Base-by-base conservation (phyloP, 225 moss, liverwort and hornwort species). In the Physcomitrium patens region DNA sequence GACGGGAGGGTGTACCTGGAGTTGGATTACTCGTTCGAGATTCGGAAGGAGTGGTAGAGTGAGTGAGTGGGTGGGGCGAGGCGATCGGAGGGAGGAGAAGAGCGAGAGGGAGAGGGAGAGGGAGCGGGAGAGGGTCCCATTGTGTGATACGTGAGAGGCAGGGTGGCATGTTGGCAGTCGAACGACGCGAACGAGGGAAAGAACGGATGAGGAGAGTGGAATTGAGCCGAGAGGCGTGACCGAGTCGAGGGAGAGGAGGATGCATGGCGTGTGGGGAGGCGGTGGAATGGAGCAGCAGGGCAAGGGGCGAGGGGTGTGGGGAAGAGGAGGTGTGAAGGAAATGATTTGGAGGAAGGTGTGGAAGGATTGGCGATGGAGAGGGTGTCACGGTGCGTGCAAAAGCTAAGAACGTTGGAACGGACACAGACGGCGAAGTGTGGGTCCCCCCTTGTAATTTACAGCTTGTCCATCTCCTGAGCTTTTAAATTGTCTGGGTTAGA, bases 11-110 rank as follows among this genome's bases (percentile, higher is more conserved):
- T 92, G 56, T 83, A 96, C 68, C 71, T 92, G 44, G 94, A 92
- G 42, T 73, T 96, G 18, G 86, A 94, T 76, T 96, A 96, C 71
- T 91, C 94, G n/a, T 96, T 96, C 66, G 92, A 96, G 77, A 96
- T 96, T 53, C 87, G 87, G 22, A 87, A 87, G 79, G 90, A 90
- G 12, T 90, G 90, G 87, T 90, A 66, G 78, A 24, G 24, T 24
- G 24, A 42, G 17, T 43, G 78, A 24, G 24, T 24, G 24, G 41
- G 17, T 43, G 15, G 22, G 46, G 37, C n/a, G 7, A 70, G 24
- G 24, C 24, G 24, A 24, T 24, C 24, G 24, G 24, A 24, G 24
- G 1, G 58, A 24, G 44, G 17, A 45, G 24, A 45, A 27, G 67
- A 28, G 14, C 18, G 44, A 22, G 8, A 12, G 18, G 68, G 31